Evolutionary conservation across 129 eudicot genomes (phyloP), one percentile per base, ranked within the genome.

Genomic region (Pittosporum tobira): DNA sequence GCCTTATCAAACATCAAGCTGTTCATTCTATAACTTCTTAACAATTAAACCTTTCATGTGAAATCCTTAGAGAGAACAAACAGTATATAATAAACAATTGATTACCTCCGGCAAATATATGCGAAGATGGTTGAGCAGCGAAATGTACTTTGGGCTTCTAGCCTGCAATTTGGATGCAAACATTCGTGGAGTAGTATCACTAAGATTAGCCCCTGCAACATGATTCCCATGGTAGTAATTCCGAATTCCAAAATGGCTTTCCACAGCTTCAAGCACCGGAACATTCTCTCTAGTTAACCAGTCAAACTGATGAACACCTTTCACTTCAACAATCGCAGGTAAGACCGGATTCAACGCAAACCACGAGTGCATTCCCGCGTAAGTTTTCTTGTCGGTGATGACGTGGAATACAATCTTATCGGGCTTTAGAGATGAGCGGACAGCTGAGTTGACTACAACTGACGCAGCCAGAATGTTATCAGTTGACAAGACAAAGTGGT

Each of bases 311-410:
- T 93, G 96, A 62, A 93, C 86, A 70, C 99, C 99, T 81, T 87
- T 93, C 28, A 93, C 99, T 72, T 93, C 99, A 77, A 87, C 75
- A 54, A 81, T 75, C 45, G 99, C 96, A 67, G 99, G 96, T 29
- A 84, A 75, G 56, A 84, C 66, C 20, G 99, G 76, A 70, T 93
- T 84, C 60, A 93, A 61, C 20, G 99, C 96, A 68, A 93, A 93
- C 99, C 99, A 93, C 15, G 99, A 87, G 70, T 93, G 99, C 99
- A 93, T 93, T 76, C 96, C 99, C 34, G 99, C 96, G 54, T 93
- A 93, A 25, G 99, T 93, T 79, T 93, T 87, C 80, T 93, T 93
- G 67, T 93, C 99, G 29, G 99, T 93, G 28, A 93, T 84, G 67
- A 93, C 82, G 56, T 93, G 99, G 72, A 93, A 93, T 57, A 93